Evolutionary conservation across 805 yeast genomes (phyloP), one percentile per base, ranked within the genome.

Genomic region (Candida michaelii): DNA sequence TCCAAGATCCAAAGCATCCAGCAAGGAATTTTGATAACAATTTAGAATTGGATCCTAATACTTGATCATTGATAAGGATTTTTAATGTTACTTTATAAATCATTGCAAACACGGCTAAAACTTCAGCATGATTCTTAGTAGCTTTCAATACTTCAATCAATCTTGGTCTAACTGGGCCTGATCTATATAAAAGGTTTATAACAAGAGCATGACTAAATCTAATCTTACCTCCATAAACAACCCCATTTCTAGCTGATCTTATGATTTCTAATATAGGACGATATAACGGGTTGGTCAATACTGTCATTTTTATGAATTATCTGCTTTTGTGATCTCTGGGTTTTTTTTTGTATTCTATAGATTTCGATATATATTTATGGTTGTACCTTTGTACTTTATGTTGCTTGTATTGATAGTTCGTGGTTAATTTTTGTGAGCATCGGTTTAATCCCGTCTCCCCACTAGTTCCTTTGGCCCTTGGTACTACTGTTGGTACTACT

Each of bases 121-220:
- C 76, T 36, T 56, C 55, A 2, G 83, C 82, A 50, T 81, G 87
- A 39, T 73, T 73, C 43, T 57, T 65, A 5, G 87, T 76, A 13
- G 83, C 81, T 39, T 57, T 64, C 25, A 79, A 47, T 21, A 80
- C 76, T 29, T 72, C 71, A 30, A 54, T 50, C 34, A 77, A 46
- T 43, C 82, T 59, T n/a, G 74, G 73, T 38, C 54, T 49, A 25
- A 72, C 27, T 34, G 79, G 74, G 4, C 83, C 83, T 27, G 72
- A 65, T 36, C 78, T 63, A 54, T 80, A 82, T 19, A 82, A 63
- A 25, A 80, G 58, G 36, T 77, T 75, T 60, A 81, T 80, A 35
- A 81, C 87, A 37, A 81, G 55, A 1, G 85, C 82, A 59, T 81
- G 87, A 37, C 81, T 74, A 53, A 82, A 80, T 38, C 87, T 64